Conservation (phyloP, 2,329 filamentous ascomycete species). For the Aureobasidium pullulans region DNA sequence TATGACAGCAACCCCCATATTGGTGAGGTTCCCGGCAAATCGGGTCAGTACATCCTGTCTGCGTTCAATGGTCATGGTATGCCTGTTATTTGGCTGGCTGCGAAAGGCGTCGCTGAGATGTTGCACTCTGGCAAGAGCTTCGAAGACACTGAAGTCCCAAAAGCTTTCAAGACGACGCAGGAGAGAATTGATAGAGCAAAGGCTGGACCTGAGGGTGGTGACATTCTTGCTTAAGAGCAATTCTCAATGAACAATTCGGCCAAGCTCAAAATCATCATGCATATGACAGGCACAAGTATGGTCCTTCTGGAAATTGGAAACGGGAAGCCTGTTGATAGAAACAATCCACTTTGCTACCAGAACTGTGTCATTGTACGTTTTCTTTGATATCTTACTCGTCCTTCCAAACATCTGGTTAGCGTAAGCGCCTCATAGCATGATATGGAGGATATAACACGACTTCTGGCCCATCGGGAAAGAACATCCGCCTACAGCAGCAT, state of each 20-base stretch:
- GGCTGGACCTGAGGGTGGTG: constrained; percentile 17
- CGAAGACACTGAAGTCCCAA: constrained; percentile 16
- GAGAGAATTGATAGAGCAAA: constrained; percentile 16
- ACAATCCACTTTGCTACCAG: no score
- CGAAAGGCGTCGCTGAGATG: constrained; percentile 38
- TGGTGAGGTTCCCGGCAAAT: constrained; percentile 35
- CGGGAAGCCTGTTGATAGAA: no score
- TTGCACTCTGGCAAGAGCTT: constrained; percentile 19
- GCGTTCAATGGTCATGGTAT: constrained; percentile 49
- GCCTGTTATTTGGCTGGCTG: constrained; percentile 37
- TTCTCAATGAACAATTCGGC: no score
- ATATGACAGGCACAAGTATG: no score
- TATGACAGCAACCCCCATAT: constrained; percentile 32
- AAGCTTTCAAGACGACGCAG: constrained; percentile 18
- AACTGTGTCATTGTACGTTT: no score
- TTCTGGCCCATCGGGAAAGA: background rate
- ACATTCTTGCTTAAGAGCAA: constrained; percentile 15
- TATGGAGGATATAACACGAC: background rate
- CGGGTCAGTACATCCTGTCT: constrained; percentile 38
- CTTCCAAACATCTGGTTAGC: background rate
- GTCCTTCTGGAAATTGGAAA: no score
- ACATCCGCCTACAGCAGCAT: background rate
- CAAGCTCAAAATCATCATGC: no score
- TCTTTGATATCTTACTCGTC: no score
- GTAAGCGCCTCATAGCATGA: background rate